Percentiles rank a stretch among this genome's conserved stretches.
These are phyloP conservation scores for Thielaviopsis punctulata DNA, from an alignment of 2,329 filamentous ascomycete genomes.

Conservation along the genomic window DNA sequence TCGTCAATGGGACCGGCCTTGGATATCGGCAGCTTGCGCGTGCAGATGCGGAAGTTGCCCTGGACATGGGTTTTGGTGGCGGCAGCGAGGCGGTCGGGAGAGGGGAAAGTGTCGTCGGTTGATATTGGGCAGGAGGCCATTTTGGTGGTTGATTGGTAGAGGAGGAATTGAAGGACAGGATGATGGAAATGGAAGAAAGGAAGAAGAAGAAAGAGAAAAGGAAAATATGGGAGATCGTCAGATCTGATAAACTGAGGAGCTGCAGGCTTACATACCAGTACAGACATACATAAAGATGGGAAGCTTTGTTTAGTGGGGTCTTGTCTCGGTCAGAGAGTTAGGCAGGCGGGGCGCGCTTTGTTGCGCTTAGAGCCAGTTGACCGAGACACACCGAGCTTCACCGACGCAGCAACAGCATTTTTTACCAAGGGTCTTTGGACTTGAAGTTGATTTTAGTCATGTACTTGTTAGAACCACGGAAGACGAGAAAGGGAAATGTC, in stretches of 20 bases:
- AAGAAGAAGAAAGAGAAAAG: background rate
- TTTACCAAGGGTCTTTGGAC: too few relatives aligned
- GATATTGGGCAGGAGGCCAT: conserved; percentile 15
- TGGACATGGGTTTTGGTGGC: conserved; percentile 42
- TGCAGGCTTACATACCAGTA: background rate
- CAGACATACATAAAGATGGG: too few relatives aligned
- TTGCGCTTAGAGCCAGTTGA: conserved; percentile 92
- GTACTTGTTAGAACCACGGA: too few relatives aligned
- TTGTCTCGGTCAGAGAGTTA: background rate
- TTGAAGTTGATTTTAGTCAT: too few relatives aligned
- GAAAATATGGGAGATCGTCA: background rate
- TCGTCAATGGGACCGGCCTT: conserved; percentile 80
- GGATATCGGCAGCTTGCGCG: conserved; percentile 85
- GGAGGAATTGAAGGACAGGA: too few relatives aligned
- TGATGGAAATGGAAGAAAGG: background rate
- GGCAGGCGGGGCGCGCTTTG: too few relatives aligned
- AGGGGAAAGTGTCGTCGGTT: conserved; percentile 37
- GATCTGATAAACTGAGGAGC: background rate
- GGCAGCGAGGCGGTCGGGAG: conserved; percentile 28
- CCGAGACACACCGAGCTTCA: too few relatives aligned
- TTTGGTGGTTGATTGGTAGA: background rate
- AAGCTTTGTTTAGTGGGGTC: background rate
- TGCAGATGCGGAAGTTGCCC: conserved; percentile 55
- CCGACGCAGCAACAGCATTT: too few relatives aligned
- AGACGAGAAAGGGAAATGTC: too few relatives aligned